phyloP scores from a whole-genome alignment of 148 eudicot species.

The Silene latifolia region DNA sequence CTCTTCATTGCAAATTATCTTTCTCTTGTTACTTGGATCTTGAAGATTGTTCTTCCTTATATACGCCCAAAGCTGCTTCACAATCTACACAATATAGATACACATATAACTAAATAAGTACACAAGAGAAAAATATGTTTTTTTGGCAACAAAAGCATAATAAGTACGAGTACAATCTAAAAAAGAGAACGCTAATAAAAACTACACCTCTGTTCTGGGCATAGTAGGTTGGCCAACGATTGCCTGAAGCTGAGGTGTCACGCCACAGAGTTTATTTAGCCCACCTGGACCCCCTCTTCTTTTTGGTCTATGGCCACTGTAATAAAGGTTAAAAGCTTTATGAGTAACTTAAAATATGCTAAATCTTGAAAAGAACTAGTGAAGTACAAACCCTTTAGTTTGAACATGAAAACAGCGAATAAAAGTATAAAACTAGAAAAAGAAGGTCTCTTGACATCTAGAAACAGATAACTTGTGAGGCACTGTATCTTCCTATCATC shows the following conservation, averaged over 20 bases:
- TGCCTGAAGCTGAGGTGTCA: conserved; percentile 70
- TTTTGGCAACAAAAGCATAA: neutral
- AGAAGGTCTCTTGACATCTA: neutral
- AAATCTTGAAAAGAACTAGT: neutral
- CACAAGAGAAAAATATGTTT: no score
- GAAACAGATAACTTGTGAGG: neutral
- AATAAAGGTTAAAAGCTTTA: neutral
- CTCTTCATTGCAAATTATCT: conserved; percentile 42
- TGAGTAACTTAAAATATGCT: neutral
- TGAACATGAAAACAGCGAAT: no score
- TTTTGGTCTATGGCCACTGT: conserved; percentile 56
- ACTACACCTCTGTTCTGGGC: conserved; percentile 77
- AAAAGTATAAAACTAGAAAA: no score
- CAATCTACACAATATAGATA: conserved; percentile 46
- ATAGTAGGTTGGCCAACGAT: conserved; percentile 76
- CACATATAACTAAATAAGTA: no score
- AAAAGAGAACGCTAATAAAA: neutral
- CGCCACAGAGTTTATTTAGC: conserved; percentile 75
- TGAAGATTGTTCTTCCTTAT: conserved; percentile 92
- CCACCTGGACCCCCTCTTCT: conserved; percentile 92
- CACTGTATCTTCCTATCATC: neutral
- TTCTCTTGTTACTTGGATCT: conserved; percentile 89
- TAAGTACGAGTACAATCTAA: no score
- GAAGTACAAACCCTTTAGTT: neutral
- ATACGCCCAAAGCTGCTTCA: conserved; percentile 90